These are phyloP conservation scores for Xylariaceae sp. DNA, from an alignment of 2,329 filamentous ascomycete genomes.

Conservation along the genomic window DNA sequence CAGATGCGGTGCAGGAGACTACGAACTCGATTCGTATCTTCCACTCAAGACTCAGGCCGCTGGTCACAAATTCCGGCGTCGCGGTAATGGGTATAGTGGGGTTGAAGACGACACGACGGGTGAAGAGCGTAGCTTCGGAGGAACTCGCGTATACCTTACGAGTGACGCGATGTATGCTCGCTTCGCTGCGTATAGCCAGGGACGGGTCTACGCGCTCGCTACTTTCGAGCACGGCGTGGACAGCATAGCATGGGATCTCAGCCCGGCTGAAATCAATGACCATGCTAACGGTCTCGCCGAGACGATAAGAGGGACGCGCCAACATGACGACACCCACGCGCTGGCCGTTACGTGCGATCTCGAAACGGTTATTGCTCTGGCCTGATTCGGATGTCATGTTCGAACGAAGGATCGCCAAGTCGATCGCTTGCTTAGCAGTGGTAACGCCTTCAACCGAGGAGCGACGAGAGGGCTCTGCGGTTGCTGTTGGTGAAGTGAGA, in stretches of 20 bases:
- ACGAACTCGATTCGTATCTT: conserved; percentile 89
- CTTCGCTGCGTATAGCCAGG: conserved; percentile 76
- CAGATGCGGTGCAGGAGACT: conserved; percentile 51
- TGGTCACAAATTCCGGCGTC: conserved; percentile 89
- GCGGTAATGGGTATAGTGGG: conserved; percentile 77
- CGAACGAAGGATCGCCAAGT: conserved; percentile 82
- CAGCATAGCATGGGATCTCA: conserved; percentile 76
- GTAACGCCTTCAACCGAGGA: conserved; percentile 53
- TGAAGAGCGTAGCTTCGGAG: conserved; percentile 78
- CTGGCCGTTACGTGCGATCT: conserved; percentile 87
- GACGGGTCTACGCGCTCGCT: conserved; percentile 75
- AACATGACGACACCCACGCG: conserved; percentile 89
- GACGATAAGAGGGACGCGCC: conserved; percentile 77
- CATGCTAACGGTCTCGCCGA: conserved; percentile 82
- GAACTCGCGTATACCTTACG: conserved; percentile 71
- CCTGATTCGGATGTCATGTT: conserved; percentile 63
- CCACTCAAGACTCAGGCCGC: conserved; percentile 82
- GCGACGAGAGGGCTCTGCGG: conserved; percentile 48
- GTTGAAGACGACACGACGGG: conserved; percentile 71
- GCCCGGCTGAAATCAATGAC: conserved; percentile 77
- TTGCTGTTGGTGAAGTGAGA: conserved; percentile 69
- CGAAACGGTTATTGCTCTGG: conserved; percentile 86
- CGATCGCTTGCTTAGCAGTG: conserved; percentile 78
- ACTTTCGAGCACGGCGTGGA: conserved; percentile 80
- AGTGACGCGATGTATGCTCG: conserved; percentile 82